Evolutionary conservation across 352 stramenopile species (phyloP).

Genomic region (Aphanomyces cochlioides): DNA sequence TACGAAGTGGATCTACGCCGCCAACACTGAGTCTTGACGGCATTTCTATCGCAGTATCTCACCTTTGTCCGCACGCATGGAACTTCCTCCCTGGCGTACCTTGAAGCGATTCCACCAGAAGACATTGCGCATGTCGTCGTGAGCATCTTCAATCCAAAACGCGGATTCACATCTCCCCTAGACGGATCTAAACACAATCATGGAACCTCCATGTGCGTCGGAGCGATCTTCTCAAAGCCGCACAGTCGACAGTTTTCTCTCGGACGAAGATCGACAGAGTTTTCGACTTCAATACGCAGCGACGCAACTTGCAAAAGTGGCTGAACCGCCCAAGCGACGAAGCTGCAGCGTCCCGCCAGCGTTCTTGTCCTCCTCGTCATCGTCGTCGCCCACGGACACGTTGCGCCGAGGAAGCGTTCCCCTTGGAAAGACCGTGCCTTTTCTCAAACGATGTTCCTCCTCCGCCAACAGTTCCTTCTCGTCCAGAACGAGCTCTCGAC

Average conservation of each 20-base stretch:
- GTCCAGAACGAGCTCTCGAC: conserved; percentile 21
- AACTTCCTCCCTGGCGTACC: conserved; percentile 1
- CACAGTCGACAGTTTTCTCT: background rate
- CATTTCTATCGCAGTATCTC: background rate
- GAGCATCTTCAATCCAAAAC: background rate
- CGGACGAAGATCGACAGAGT: conserved; percentile 6
- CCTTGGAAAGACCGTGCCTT: conserved; percentile 1
- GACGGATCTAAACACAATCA: background rate
- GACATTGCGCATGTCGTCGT: background rate
- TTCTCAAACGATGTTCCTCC: background rate
- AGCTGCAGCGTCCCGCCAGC: conserved; percentile 6
- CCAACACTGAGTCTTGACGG: background rate
- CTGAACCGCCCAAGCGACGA: background rate
- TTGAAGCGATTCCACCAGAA: background rate
- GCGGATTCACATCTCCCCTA: background rate
- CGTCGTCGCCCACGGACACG: background rate
- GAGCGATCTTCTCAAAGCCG: too few relatives aligned
- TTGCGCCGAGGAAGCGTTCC: conserved; percentile 22
- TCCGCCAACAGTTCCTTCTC: conserved; percentile 16
- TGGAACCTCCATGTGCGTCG: too few relatives aligned
- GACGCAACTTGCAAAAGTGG: background rate
- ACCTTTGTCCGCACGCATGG: conserved; percentile 16
- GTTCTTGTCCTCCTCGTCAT: background rate
- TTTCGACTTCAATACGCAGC: conserved; percentile 5
- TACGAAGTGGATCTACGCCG: background rate